phyloP scores from a whole-genome alignment of 192 early-diverging fungal species.

The Backusella tuberculispora region DNA sequence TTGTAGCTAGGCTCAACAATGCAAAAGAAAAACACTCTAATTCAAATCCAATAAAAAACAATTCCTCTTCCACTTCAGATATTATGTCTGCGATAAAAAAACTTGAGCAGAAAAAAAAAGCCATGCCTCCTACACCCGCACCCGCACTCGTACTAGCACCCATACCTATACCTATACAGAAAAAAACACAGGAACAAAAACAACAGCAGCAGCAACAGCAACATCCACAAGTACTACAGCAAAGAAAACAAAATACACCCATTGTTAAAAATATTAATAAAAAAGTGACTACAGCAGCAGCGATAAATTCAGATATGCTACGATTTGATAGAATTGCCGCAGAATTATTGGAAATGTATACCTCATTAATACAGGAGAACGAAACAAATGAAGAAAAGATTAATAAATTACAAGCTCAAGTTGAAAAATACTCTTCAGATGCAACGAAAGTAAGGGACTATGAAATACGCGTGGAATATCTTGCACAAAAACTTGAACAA shows the following conservation, averaged over 20 bases:
- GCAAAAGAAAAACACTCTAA: background rate
- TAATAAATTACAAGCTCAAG: conserved; percentile 25
- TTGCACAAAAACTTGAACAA: conserved; percentile 37
- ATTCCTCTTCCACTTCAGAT: background rate
- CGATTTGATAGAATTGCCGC: conserved; percentile 19
- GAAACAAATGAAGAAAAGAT: conserved; percentile 8
- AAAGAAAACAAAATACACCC: background rate
- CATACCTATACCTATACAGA: background rate
- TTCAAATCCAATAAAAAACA: background rate
- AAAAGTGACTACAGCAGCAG: background rate
- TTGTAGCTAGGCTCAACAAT: conserved; percentile 33
- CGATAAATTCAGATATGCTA: background rate
- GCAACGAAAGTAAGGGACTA: conserved; percentile 33
- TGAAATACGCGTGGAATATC: conserved; percentile 38
- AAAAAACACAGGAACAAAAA: background rate
- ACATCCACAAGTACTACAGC: background rate
- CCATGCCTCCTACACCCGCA: background rate
- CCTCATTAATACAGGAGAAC: conserved; percentile 8
- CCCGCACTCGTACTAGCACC: background rate
- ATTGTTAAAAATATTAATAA: background rate
- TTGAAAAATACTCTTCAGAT: conserved; percentile 24
- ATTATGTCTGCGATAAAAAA: conserved; percentile 14
- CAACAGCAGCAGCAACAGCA: background rate
- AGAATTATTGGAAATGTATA: conserved; percentile 22
- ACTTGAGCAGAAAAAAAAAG: background rate